Conservation (phyloP, 2,329 filamentous ascomycete genomes). For the Aureobasidium sp. region DNA sequence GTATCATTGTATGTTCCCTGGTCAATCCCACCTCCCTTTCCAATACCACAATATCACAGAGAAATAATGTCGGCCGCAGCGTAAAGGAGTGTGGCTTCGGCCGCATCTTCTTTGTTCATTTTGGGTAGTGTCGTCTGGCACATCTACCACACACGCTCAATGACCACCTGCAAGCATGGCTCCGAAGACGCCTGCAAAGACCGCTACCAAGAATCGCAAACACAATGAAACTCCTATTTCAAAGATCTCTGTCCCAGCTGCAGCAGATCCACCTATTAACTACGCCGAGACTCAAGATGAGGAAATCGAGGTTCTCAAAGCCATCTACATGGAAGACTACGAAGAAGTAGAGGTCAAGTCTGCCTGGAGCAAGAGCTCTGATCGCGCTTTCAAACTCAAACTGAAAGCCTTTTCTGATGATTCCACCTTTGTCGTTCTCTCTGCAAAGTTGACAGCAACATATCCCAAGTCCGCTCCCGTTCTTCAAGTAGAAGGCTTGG, state of each 20-base stretch:
- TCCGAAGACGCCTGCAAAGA: slow-evolving; percentile 40
- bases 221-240: slow-evolving; percentile 24
- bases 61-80: slow-evolving; percentile 26
- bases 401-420: slow-evolving; percentile 68
- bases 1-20: slow-evolving; percentile 10
- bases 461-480: slow-evolving; percentile 81
- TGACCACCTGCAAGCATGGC: slow-evolving; percentile 36
- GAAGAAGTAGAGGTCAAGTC: slow-evolving; percentile 62
- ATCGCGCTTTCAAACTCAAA: slow-evolving; percentile 74
- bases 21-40: not conserved
- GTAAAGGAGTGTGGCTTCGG: slow-evolving; percentile 42
- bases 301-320: slow-evolving; percentile 75
- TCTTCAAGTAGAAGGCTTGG: slow-evolving; percentile 59
- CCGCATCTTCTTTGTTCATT: slow-evolving; percentile 32
- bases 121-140: slow-evolving; percentile 14
- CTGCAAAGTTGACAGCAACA: slow-evolving; percentile 76
- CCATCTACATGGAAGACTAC: slow-evolving; percentile 88
- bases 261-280: slow-evolving; percentile 41
- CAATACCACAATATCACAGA: not conserved
- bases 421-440: slow-evolving; percentile 63
- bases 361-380: slow-evolving; percentile 81
- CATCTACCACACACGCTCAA: slow-evolving; percentile 15
- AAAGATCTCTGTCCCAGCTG: slow-evolving; percentile 9
- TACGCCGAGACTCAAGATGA: slow-evolving; percentile 83
- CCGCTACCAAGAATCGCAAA: slow-evolving; percentile 19